phyloP scores from a whole-genome alignment of 2,329 filamentous ascomycete genomes.

The Pyrenochaeta sp. region DNA sequence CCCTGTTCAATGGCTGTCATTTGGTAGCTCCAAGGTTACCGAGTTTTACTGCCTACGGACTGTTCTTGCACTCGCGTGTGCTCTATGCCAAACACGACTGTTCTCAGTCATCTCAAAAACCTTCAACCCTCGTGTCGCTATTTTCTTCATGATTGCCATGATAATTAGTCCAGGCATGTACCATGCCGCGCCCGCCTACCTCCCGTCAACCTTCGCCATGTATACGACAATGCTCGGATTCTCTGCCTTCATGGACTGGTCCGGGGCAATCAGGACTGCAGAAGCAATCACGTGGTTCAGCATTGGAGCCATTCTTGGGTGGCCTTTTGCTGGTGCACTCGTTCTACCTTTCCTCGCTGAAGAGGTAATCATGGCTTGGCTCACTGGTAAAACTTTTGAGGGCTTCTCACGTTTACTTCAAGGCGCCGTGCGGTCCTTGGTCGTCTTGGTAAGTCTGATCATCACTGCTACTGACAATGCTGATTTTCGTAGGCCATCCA shows the following conservation, averaged over 20 bases:
- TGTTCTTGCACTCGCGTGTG: conserved; percentile 76
- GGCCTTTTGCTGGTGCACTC: conserved; percentile 91
- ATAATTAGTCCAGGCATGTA: conserved; percentile 90
- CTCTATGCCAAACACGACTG: conserved; percentile 80
- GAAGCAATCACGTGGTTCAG: conserved; percentile 92
- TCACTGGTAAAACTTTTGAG: conserved; percentile 66
- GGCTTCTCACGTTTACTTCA: conserved; percentile 68
- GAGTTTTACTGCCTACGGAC: conserved; percentile 91
- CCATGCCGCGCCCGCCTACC: conserved; percentile 83
- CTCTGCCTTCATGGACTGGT: conserved; percentile 90
- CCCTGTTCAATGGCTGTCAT: conserved; percentile 38
- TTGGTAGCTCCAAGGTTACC: conserved; percentile 51
- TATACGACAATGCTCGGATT: conserved; percentile 87
- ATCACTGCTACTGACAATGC: background rate
- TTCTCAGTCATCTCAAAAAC: conserved; percentile 79
- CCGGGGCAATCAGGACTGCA: conserved; percentile 77
- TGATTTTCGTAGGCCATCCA: conserved; percentile 66
- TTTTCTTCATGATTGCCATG: conserved; percentile 74
- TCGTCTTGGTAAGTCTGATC: conserved; percentile 70
- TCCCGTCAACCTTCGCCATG: conserved; percentile 97
- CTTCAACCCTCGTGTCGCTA: conserved; percentile 81
- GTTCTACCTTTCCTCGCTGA: conserved; percentile 82
- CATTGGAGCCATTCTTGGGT: conserved; percentile 82
- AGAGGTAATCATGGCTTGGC: conserved; percentile 66
- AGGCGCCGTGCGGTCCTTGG: conserved; percentile 70